Evolutionary conservation across 1,139 yeast species (phyloP), one percentile per base, ranked within the genome.

Genomic region (Sugiyamaella neomexicana): DNA sequence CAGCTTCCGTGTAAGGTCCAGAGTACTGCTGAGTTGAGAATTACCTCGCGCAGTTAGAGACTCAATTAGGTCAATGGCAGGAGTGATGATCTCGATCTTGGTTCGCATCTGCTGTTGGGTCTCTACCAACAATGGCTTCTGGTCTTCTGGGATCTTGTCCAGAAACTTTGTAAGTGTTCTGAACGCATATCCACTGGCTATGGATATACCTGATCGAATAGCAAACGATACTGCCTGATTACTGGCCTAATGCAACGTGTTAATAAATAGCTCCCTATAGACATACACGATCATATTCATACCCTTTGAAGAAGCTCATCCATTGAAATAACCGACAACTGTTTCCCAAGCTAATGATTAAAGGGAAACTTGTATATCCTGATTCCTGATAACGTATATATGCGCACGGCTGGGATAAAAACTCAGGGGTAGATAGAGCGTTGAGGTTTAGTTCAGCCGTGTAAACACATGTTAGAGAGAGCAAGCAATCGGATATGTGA

Each of bases 171-270:
- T 70, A 15, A 86, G 80, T 0, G 88, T 82, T 59, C 81, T 83
- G 52, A 87, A 78, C 16, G 93, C 93, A 70, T 82, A 87, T 0
- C 87, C 83, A 0, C 91, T 82, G 0, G 95, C 95, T 34, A 86
- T 65, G 0, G 90, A 82, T 25, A 87, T 81, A 0, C 95, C 90
- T 1, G 93, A 86, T 55, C 87, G 74, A 41, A 87, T 83, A 9
- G 95, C 95, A 72, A 87, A 85, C 1, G 90, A 80, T 8, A 87
- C 89, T 1, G 89, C 89, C 61, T 87, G 93, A 55, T 81, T 82
- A 32, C 91, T 86, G 2, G 95, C 95, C 71, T 82, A 40, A 5
- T 34, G 38, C n/a, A 7, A n/a, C 9, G 25, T 20, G 41, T 39
- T 39, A 47, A 45, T 27, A 27, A 25, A 12, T 29, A 29, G 34